These are phyloP conservation scores for Sabuloglossum arenarium DNA, from an alignment of 495 filamentous ascomycete genomes.

Conservation along the genomic window DNA sequence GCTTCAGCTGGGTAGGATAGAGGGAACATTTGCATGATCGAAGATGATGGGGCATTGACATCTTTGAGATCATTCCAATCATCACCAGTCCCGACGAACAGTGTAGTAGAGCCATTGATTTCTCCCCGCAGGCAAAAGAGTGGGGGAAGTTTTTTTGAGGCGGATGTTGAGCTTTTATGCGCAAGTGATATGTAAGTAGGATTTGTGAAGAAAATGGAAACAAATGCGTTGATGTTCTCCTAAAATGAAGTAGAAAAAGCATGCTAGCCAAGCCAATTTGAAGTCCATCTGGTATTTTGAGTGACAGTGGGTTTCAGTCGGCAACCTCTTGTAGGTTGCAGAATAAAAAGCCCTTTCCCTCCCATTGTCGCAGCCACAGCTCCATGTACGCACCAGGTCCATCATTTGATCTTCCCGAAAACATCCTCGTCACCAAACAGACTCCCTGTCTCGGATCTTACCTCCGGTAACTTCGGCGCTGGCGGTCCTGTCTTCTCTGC, in stretches of 20 bases:
- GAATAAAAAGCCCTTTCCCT: neutral
- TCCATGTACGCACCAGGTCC: neutral
- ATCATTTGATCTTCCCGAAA: slow-evolving; percentile 1
- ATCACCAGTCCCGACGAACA: neutral
- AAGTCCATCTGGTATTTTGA: neutral
- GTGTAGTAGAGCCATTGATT: neutral
- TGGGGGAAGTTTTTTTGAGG: neutral
- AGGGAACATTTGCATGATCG: neutral
- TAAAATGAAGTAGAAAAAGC: neutral
- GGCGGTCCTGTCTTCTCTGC: neutral
- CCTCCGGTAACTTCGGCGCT: neutral
- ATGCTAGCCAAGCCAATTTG: neutral
- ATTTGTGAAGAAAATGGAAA: neutral
- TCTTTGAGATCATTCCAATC: neutral
- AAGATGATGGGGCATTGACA: neutral
- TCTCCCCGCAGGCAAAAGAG: neutral
- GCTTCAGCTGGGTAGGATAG: neutral
- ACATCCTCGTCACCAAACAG: slow-evolving; percentile 1
- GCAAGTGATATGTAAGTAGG: neutral
- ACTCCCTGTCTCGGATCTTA: neutral
- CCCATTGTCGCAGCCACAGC: neutral
- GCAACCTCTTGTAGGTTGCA: neutral
- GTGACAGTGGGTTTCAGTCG: neutral
- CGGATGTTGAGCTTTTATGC: neutral
- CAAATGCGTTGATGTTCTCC: neutral